Evolutionary conservation across 768 basidiomycete genomes (phyloP).

Genomic region (Amanita molliuscula): DNA sequence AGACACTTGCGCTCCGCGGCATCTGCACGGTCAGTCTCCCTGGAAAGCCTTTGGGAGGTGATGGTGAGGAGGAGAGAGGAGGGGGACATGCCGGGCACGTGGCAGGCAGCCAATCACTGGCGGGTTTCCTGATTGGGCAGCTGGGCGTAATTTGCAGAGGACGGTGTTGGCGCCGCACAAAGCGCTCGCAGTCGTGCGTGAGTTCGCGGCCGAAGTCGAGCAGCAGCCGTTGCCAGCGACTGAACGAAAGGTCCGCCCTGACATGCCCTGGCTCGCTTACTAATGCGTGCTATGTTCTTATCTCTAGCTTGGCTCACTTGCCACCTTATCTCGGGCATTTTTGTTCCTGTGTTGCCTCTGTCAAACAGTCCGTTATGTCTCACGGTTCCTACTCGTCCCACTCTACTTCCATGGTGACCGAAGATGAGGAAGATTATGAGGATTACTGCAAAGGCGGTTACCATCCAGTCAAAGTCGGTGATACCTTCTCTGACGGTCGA

Average conservation of each 20-base stretch:
- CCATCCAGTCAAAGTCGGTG: slow-evolving; percentile 92
- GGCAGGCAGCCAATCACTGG: slow-evolving; percentile 2
- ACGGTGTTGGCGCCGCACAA: neutral
- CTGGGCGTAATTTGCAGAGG: neutral
- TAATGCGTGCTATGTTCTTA: neutral
- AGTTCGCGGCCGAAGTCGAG: neutral
- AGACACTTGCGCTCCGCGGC: slow-evolving; percentile 22
- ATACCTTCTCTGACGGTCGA: slow-evolving; percentile 76
- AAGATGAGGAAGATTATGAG: slow-evolving; percentile 91
- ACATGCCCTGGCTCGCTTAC: neutral
- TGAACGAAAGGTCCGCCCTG: neutral
- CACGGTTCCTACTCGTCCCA: slow-evolving; percentile 67
- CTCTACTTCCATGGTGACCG: slow-evolving; percentile 73
- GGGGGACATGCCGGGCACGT: slow-evolving; percentile 1
- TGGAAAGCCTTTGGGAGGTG: slow-evolving; percentile 12
- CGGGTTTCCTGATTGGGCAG: neutral
- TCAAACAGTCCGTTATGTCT: slow-evolving; percentile 30
- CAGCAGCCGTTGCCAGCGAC: neutral
- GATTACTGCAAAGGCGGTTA: slow-evolving; percentile 77
- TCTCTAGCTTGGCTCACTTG: slow-evolving; percentile 1
- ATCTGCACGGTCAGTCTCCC: slow-evolving; percentile 29
- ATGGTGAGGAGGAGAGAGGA: slow-evolving; percentile 2
- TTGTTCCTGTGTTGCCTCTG: neutral
- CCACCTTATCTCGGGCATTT: slow-evolving; percentile 8
- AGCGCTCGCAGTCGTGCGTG: neutral